A percentile compares a stretch with the other conserved stretches of the same genome.
Conservation (phyloP, 495 filamentous ascomycete genomes). For the Penicillium tannophilum region DNA sequence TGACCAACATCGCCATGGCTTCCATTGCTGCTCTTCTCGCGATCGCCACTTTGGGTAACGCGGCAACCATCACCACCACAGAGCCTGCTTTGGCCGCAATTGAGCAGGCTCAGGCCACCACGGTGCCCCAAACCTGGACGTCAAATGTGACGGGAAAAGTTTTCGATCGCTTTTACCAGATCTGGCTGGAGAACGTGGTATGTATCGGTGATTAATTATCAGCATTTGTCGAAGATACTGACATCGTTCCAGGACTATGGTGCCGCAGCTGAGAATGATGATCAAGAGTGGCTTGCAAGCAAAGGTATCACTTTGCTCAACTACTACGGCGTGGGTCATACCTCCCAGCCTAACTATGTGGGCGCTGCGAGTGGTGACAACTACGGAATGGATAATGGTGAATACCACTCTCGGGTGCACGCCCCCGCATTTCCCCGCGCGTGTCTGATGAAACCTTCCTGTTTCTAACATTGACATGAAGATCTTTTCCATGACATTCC, state of each 20-base stretch:
- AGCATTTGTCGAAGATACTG: neutral
- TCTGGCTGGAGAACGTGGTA: conserved; percentile 73
- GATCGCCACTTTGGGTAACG: neutral
- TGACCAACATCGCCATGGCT: neutral
- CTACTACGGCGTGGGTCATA: neutral
- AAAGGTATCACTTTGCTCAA: neutral
- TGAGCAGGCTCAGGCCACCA: neutral
- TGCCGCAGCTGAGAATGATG: neutral
- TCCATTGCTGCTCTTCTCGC: neutral
- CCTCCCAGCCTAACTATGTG: neutral
- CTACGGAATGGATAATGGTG: neutral
- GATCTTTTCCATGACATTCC: conserved; percentile 30
- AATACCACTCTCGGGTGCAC: neutral
- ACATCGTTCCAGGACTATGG: neutral
- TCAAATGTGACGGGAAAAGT: conserved; percentile 58
- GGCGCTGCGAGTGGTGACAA: neutral
- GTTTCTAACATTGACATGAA: neutral
- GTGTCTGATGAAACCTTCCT: too few relatives aligned
- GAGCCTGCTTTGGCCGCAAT: neutral
- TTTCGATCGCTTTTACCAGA: conserved; percentile 63
- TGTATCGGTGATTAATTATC: conserved; percentile 14
- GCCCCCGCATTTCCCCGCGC: too few relatives aligned
- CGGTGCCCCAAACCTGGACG: conserved; percentile 42
- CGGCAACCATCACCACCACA: neutral
- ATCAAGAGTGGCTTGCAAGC: neutral